Evolutionary conservation across 768 basidiomycete genomes (phyloP).

Genomic region (Hypholoma fasciculare): DNA sequence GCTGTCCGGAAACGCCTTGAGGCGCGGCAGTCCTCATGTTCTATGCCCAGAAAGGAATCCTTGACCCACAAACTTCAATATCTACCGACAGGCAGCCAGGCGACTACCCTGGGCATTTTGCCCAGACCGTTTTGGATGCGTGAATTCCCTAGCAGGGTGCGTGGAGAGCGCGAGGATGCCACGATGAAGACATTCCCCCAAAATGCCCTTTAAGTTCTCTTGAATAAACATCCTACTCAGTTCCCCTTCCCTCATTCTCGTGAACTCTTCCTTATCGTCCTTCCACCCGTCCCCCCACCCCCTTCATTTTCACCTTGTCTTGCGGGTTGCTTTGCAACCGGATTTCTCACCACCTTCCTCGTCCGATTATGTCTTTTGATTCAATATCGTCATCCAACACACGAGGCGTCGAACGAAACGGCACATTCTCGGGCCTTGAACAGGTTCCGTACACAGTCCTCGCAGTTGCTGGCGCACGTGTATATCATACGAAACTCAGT

Average conservation of each 20-base stretch:
- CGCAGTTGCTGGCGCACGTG: constrained; percentile 54
- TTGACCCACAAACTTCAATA: constrained; percentile 13
- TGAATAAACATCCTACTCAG: constrained; percentile 11
- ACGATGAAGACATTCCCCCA: constrained; percentile 19
- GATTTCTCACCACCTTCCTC: constrained; percentile 2
- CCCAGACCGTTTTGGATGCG: neutral
- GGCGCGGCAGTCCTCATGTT: constrained; percentile 12
- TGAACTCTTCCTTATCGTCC: constrained; percentile 6
- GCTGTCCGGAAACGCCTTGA: constrained; percentile 15
- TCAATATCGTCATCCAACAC: constrained; percentile 15
- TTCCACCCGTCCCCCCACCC: constrained; percentile 5
- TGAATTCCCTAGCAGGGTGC: constrained; percentile 4
- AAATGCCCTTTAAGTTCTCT: constrained; percentile 5
- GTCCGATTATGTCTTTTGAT: constrained; percentile 13
- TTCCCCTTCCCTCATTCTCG: neutral
- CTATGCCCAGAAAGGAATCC: constrained; percentile 11
- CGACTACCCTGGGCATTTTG: constrained; percentile 2
- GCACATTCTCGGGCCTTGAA: constrained; percentile 28
- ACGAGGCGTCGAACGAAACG: constrained; percentile 17
- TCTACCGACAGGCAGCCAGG: constrained; percentile 6
- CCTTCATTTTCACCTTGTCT: neutral
- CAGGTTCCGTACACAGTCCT: constrained; percentile 42
- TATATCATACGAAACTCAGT: constrained; percentile 61
- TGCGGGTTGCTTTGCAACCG: constrained; percentile 1
- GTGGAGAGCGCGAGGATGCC: constrained; percentile 18